Evolutionary conservation across 768 basidiomycete genomes (phyloP), one percentile per base, ranked within the genome.

Genomic region (Suillus subluteus): DNA sequence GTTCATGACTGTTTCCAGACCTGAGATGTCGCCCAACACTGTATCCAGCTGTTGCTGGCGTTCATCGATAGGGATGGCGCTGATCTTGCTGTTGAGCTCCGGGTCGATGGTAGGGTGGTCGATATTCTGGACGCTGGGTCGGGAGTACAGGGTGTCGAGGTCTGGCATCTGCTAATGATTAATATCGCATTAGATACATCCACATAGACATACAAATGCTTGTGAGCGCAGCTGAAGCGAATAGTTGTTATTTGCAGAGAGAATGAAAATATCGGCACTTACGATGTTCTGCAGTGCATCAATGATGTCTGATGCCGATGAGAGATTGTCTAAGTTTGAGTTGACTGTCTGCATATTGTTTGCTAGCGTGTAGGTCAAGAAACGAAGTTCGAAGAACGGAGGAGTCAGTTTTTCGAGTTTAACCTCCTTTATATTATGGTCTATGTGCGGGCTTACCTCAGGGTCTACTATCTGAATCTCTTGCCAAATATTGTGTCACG

Each of bases 21-120:
- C 7, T 15, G 43, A 46, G 23, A 75, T 65, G n/a, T 75, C 66
- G 5, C 35, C 4, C 50, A 63, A 65, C 37, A 68, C 59, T 13
- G 71, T 62, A 54, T 38, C 26, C 32, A 75, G 65, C 30, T 74
- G 73, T 35, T 44, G 38, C 38, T 55, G 66, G 8, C 70, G 68
- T 21, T 68, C 63, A 18, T 26, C 26, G 26, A 35, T n/a, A 74
- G 4, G 26, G 58, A 75, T 73, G 23, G 66, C 21, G 2, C 52
- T 43, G 50, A 75, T 66, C 4, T 41, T 72, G 11, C 66, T 23
- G 15, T 73, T 66, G 41, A 64, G 48, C 11, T 64, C 64, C 32
- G 32, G 3, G 32, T 32, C 32, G 32, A 32, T 32, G 32, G 32
- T 32, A 32, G 32, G 32, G 32, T 5, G 32, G 32, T 32, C 32